A percentile compares a stretch with the other conserved stretches of the same genome.
phyloP scores from a whole-genome alignment of 1,139 yeast species.

The Hansenula lynferdii region DNA sequence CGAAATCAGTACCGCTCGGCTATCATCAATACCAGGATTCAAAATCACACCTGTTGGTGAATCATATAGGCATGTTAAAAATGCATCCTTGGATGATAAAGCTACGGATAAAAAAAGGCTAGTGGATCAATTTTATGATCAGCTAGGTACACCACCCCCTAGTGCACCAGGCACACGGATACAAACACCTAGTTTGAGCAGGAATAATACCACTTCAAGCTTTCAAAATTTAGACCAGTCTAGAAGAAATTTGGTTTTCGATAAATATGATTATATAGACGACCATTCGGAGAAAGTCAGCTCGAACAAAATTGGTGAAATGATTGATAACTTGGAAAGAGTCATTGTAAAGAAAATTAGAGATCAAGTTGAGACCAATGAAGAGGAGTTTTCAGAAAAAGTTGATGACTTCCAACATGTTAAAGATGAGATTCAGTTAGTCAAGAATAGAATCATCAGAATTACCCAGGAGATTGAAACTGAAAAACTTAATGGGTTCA shows the following conservation, averaged over 20 bases:
- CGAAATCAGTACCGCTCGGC: slow-evolving; percentile 1
- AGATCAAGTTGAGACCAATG: slow-evolving; percentile 1
- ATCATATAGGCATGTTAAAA: background rate
- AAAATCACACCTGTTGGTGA: background rate
- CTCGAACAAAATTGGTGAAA: background rate
- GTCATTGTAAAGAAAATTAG: background rate
- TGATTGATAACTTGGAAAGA: background rate
- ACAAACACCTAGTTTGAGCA: background rate
- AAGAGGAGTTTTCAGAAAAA: background rate
- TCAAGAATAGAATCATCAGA: background rate
- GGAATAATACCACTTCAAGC: background rate
- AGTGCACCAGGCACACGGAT: background rate
- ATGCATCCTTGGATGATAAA: background rate
- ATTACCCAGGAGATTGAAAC: background rate
- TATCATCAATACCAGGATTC: background rate
- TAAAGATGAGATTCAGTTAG: background rate
- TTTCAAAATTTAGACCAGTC: background rate
- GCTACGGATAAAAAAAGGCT: slow-evolving; percentile 10
- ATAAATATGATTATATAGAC: background rate
- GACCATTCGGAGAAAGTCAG: background rate
- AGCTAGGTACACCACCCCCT: background rate
- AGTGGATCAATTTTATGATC: slow-evolving; percentile 17
- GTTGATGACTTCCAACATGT: background rate
- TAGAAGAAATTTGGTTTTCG: background rate
- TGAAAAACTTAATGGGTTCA: background rate